Percentiles rank a stretch among this genome's conserved stretches.
Conservation (phyloP, 1,284 basidiomycete genomes). For the Cutaneotrichosporon sp. region DNA sequence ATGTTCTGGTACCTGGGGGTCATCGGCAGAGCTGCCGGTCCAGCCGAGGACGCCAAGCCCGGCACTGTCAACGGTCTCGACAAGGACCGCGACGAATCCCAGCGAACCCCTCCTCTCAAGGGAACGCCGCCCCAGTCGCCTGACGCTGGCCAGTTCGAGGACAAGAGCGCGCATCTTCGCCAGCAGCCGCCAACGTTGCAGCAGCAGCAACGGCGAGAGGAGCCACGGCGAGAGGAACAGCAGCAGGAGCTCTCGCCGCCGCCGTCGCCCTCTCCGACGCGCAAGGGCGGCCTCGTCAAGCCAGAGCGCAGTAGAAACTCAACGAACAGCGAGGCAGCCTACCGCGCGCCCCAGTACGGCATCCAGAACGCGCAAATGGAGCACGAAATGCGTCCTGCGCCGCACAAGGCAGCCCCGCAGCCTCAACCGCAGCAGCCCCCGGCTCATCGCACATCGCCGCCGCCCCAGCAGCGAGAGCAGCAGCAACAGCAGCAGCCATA, state of each 20-base stretch:
- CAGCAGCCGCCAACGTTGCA: conserved; percentile 2
- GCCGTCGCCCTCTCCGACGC: conserved; percentile 32
- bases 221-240: too few species aligned
- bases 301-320: conserved; percentile 53
- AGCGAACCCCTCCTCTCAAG: conserved; percentile 48
- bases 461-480: conserved; percentile 13
- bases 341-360: conserved; percentile 86
- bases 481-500: conserved; percentile 13
- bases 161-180: neutral
- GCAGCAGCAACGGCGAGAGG: neutral
- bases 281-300: conserved; percentile 46
- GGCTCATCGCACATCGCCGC: conserved; percentile 11
- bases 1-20: conserved; percentile 99
- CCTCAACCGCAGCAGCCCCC: conserved; percentile 26
- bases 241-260: conserved; percentile 31
- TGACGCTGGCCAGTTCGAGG: conserved; percentile 33
- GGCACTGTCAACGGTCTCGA: conserved; percentile 51
- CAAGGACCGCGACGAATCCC: conserved; percentile 40
- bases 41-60: conserved; percentile 53
- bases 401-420: conserved; percentile 12
- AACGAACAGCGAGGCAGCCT: conserved; percentile 71
- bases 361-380: conserved; percentile 90
- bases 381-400: conserved; percentile 60
- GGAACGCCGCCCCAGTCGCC: conserved; percentile 46
- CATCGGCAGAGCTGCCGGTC: conserved; percentile 69